Evolutionary conservation across 2,329 filamentous ascomycete species (phyloP).

Genomic region (Graphium sp.): DNA sequence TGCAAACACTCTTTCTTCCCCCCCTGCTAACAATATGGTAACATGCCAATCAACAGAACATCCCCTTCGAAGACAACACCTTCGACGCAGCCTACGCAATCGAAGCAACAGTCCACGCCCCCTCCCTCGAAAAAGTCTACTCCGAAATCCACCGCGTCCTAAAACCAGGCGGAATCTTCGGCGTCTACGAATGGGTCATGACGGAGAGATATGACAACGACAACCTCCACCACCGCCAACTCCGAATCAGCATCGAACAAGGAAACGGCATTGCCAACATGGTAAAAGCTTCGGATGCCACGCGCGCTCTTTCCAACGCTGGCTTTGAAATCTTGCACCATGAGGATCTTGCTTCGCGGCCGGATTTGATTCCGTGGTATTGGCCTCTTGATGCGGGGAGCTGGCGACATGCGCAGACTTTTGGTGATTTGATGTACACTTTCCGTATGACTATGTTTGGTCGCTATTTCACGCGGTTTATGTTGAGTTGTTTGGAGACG

Average conservation of each 20-base stretch:
- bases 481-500: slow-evolving; percentile 62
- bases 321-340: slow-evolving; percentile 73
- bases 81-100: slow-evolving; percentile 97
- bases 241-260: slow-evolving; percentile 87
- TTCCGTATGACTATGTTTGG: slow-evolving; percentile 79
- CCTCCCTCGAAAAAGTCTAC: slow-evolving; percentile 81
- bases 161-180: slow-evolving; percentile 90
- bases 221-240: slow-evolving; percentile 71
- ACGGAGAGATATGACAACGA: slow-evolving; percentile 86
- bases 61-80: slow-evolving; percentile 79
- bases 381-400: slow-evolving; percentile 77
- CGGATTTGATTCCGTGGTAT: slow-evolving; percentile 76
- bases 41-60: slow-evolving; percentile 40
- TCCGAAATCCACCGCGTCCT: slow-evolving; percentile 86
- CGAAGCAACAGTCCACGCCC: slow-evolving; percentile 91
- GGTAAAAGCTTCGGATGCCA: slow-evolving; percentile 69
- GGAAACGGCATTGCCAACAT: slow-evolving; percentile 97
- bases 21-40: background rate
- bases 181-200: slow-evolving; percentile 99
- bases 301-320: slow-evolving; percentile 69
- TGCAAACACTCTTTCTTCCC: slow-evolving; percentile 7
- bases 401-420: slow-evolving; percentile 66
- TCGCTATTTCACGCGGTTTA: slow-evolving; percentile 55
- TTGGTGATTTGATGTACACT: slow-evolving; percentile 69
- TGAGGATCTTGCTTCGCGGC: slow-evolving; percentile 71